Conservation (phyloP, 352 stramenopile species). For the Halophytophthora polymorphica region DNA sequence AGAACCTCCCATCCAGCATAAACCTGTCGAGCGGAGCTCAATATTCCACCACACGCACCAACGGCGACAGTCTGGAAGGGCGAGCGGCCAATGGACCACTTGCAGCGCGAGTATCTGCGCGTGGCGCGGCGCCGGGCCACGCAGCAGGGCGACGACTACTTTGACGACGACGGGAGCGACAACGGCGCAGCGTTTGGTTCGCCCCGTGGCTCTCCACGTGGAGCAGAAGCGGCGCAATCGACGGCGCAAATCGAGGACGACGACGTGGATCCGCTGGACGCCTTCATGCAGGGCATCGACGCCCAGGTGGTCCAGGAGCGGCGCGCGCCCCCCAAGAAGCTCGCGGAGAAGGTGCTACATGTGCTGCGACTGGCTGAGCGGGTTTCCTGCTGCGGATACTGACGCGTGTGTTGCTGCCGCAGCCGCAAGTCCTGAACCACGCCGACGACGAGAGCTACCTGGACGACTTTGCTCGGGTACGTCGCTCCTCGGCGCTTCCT, state of each 20-base stretch:
- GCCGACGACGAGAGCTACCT: constrained; percentile 33
- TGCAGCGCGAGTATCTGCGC: constrained; percentile 59
- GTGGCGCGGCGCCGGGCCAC: constrained; percentile 46
- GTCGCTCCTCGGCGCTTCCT: neutral
- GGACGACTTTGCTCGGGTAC: constrained; percentile 29
- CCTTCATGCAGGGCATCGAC: constrained; percentile 83
- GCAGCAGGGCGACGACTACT: constrained; percentile 46
- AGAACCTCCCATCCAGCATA: constrained; percentile 6
- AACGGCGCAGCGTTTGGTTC: constrained; percentile 8
- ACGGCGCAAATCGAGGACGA: constrained; percentile 16
- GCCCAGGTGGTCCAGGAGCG: constrained; percentile 58
- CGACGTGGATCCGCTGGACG: constrained; percentile 81
- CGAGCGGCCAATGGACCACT: constrained; percentile 31
- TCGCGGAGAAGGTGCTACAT: constrained; percentile 34
- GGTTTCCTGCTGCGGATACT: neutral
- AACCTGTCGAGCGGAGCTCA: too few relatives aligned
- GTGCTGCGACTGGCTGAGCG: neutral
- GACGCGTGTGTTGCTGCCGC: neutral
- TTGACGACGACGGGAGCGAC: constrained; percentile 61
- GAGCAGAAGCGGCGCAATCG: neutral
- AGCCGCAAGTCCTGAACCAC: constrained; percentile 38
- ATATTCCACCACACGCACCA: too few relatives aligned
- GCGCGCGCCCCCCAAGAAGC: constrained; percentile 13
- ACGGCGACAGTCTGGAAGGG: too few relatives aligned
- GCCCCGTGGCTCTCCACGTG: neutral